A percentile compares a stretch with the other conserved stretches of the same genome.
phyloP scores from a whole-genome alignment of 306 rosid genomes.

The Cyamopsis tetragonoloba region DNA sequence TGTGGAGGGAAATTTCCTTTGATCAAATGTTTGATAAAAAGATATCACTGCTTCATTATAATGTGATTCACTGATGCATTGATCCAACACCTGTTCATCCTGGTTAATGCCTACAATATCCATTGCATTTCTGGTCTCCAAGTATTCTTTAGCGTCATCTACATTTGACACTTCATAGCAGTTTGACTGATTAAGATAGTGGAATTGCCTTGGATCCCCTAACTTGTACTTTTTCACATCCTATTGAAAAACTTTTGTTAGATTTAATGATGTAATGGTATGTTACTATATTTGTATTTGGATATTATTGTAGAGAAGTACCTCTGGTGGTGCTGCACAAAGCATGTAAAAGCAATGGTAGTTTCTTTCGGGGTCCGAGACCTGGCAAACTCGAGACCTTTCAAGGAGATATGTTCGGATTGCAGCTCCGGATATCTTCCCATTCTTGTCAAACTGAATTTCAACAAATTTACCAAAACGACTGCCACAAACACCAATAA shows the following conservation, averaged over 20 bases:
- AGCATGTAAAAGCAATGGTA: slow-evolving; percentile 95
- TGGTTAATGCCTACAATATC: slow-evolving; percentile 83
- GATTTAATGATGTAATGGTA: slow-evolving; percentile 1
- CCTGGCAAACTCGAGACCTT: slow-evolving; percentile 87
- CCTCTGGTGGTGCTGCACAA: slow-evolving; percentile 89
- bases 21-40: slow-evolving; percentile 20
- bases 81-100: slow-evolving; percentile 67
- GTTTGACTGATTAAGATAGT: slow-evolving; percentile 72
- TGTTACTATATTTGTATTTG: background rate
- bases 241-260: slow-evolving; percentile 38
- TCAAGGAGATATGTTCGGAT: slow-evolving; percentile 87
- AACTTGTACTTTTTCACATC: slow-evolving; percentile 65
- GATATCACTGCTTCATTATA: background rate
- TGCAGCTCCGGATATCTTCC: slow-evolving; percentile 90
- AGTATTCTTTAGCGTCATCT: slow-evolving; percentile 80
- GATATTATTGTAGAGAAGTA: slow-evolving; percentile 23
- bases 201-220: slow-evolving; percentile 71
- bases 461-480: slow-evolving; percentile 91
- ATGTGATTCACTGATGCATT: slow-evolving; percentile 15
- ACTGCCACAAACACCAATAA: slow-evolving; percentile 42
- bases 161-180: slow-evolving; percentile 78
- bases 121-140: slow-evolving; percentile 88
- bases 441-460: slow-evolving; percentile 79
- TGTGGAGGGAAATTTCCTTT: slow-evolving; percentile 26
- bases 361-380: slow-evolving; percentile 85